A percentile compares a stretch with the other conserved stretches of the same genome.
Evolutionary conservation across 148 eudicot species (phyloP).

Genomic region (Camellia japonica): DNA sequence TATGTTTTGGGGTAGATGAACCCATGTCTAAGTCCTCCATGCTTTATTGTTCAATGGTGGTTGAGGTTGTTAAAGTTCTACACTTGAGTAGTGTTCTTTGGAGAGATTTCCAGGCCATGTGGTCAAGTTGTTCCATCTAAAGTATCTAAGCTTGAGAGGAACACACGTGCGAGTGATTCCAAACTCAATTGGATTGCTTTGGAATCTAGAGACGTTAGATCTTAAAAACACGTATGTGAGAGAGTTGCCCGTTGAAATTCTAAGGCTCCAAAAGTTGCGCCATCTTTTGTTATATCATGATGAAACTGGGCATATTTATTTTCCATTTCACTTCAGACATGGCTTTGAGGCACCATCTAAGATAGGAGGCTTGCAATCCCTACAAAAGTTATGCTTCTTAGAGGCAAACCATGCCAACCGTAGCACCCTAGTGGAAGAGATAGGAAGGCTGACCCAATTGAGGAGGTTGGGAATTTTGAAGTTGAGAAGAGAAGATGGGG

Average conservation of each 20-base stretch:
- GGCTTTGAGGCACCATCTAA: conserved; percentile 4
- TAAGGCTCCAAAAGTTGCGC: background rate
- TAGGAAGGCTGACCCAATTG: background rate
- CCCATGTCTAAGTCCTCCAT: background rate
- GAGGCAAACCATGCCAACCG: background rate
- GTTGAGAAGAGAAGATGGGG: background rate
- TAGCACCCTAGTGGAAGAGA: background rate
- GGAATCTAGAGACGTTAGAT: conserved; percentile 14
- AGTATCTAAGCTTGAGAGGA: conserved; percentile 4
- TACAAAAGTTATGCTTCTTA: conserved; percentile 9
- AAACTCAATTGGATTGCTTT: background rate
- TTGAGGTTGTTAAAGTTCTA: conserved; percentile 9
- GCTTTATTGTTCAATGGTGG: background rate
- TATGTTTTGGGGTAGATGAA: background rate
- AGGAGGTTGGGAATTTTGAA: background rate
- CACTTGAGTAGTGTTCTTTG: background rate
- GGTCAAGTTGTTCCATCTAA: conserved; percentile 6
- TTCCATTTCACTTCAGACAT: background rate
- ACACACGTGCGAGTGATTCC: conserved; percentile 11
- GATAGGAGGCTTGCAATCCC: background rate
- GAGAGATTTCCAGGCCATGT: conserved; percentile 5
- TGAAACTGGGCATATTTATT: too few species aligned
- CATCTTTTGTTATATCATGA: background rate
- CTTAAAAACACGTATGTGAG: background rate
- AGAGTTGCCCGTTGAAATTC: conserved; percentile 15